Conservation (phyloP, 208 protist genomes). For the Leishmania martiniquensis region DNA sequence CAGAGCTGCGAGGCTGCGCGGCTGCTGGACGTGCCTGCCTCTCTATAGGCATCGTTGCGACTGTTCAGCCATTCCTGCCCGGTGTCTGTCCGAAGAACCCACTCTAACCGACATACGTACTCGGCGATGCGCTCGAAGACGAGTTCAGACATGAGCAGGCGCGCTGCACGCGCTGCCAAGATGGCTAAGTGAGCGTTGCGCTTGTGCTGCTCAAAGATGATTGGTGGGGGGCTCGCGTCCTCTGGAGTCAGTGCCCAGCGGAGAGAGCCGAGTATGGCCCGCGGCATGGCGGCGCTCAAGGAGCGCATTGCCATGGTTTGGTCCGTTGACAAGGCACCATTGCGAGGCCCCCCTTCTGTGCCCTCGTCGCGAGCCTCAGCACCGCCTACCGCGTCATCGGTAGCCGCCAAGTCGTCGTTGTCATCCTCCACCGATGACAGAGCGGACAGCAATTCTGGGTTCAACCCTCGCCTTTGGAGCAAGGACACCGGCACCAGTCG, state of each 20-base stretch:
- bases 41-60: not conserved
- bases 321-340: not conserved
- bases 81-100: slow-evolving; percentile 33
- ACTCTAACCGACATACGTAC: slow-evolving; percentile 65
- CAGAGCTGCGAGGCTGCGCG: not conserved
- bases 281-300: slow-evolving; percentile 24
- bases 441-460: not conserved
- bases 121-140: slow-evolving; percentile 53
- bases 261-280: slow-evolving; percentile 69
- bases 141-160: slow-evolving; percentile 57
- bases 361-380: not conserved
- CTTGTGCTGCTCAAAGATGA: slow-evolving; percentile 4
- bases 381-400: not conserved
- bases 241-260: slow-evolving; percentile 70
- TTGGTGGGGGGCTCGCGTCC: slow-evolving; percentile 31
- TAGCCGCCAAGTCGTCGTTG: not conserved
- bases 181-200: slow-evolving; percentile 30
- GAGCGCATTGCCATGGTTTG: slow-evolving; percentile 4
- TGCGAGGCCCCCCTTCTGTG: not conserved
- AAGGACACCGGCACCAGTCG: slow-evolving; percentile 24
- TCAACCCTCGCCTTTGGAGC: slow-evolving; percentile 5
- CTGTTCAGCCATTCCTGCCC: slow-evolving; percentile 3
- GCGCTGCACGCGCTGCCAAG: slow-evolving; percentile 53
- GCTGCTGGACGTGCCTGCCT: not conserved
- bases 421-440: not conserved